Evolutionary conservation across 345 rosid genomes (phyloP).

Genomic region (Melaleuca alternifolia): DNA sequence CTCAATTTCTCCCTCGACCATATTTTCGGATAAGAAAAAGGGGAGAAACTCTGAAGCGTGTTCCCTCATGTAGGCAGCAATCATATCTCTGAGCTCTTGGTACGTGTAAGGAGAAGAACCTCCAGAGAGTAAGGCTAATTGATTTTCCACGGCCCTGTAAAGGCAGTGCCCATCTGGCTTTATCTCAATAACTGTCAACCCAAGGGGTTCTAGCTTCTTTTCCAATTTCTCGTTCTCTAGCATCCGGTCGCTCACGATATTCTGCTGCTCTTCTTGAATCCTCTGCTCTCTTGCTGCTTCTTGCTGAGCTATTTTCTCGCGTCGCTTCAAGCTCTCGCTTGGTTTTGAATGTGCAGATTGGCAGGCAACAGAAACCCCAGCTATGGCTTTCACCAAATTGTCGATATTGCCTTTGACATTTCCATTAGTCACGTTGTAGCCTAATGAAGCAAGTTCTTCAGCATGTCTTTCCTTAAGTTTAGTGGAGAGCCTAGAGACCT

Average conservation of each 20-base stretch:
- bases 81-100: constrained; percentile 70
- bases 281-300: constrained; percentile 89
- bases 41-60: constrained; percentile 51
- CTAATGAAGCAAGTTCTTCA: constrained; percentile 64
- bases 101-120: constrained; percentile 57
- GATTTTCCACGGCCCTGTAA: constrained; percentile 85
- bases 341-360: constrained; percentile 52
- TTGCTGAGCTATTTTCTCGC: constrained; percentile 81
- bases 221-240: constrained; percentile 54
- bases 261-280: constrained; percentile 84
- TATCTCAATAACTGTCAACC: constrained; percentile 57
- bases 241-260: constrained; percentile 54
- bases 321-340: constrained; percentile 66
- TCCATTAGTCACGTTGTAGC: constrained; percentile 32
- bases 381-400: constrained; percentile 74
- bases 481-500: constrained; percentile 52
- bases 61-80: constrained; percentile 71
- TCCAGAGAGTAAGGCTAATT: constrained; percentile 48
- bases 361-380: constrained; percentile 60
- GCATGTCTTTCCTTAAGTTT: constrained; percentile 72
- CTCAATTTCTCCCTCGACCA: constrained; percentile 14
- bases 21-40: constrained; percentile 39
- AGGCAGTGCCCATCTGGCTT: constrained; percentile 95
- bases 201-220: constrained; percentile 52
- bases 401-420: constrained; percentile 58